These are phyloP conservation scores for Prunus kanzakura DNA, from an alignment of 306 rosid species.

Conservation along the genomic window DNA sequence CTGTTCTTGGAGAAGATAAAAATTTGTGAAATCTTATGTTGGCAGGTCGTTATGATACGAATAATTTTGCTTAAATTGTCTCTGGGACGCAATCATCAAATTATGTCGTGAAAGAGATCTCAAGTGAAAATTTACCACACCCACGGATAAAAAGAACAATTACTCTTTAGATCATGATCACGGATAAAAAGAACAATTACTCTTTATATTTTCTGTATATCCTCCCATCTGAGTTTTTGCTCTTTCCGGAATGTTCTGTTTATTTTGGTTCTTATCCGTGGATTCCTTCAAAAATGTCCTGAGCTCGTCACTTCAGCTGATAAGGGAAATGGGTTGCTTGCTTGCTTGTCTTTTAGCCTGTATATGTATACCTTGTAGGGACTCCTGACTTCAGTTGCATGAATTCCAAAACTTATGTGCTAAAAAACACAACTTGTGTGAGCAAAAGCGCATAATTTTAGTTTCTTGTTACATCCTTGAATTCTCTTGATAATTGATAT, in stretches of 20 bases:
- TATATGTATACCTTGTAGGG: constrained; percentile 6
- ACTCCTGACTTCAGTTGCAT: constrained; percentile 7
- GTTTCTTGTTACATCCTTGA: not conserved
- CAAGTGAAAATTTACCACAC: too few species aligned
- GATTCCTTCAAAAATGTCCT: too few species aligned
- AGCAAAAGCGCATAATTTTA: not conserved
- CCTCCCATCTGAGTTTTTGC: constrained; percentile 17
- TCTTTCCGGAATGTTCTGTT: constrained; percentile 1
- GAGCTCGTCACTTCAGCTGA: not conserved
- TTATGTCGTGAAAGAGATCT: too few species aligned
- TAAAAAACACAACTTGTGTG: not conserved
- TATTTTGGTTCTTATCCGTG: not conserved
- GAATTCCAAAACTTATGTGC: constrained; percentile 3
- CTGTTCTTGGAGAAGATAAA: too few species aligned
- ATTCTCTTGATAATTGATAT: not conserved
- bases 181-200: too few species aligned
- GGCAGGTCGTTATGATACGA: too few species aligned
- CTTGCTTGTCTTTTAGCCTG: constrained; percentile 9
- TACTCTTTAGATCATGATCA: too few species aligned
- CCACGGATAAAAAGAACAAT: too few species aligned
- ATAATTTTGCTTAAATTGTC: too few species aligned
- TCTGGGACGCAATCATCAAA: too few species aligned
- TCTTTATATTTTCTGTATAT: not conserved
- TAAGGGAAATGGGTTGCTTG: constrained; percentile 1
- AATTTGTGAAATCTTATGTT: too few species aligned